phyloP scores from a whole-genome alignment of 2,329 filamentous ascomycete species.

The Cadophora sp. region DNA sequence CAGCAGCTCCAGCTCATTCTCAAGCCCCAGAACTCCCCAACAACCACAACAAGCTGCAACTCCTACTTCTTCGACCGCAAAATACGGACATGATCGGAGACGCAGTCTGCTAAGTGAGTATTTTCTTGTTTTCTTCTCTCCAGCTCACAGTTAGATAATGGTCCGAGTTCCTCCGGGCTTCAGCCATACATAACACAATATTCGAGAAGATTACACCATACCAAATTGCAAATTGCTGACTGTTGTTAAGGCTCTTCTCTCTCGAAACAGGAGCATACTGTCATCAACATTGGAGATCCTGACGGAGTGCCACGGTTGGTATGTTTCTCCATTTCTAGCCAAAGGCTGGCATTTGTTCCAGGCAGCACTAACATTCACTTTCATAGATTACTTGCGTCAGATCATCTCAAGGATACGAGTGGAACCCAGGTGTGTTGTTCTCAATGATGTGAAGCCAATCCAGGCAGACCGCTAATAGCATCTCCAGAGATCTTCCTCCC shows the following conservation, averaged over 20 bases:
- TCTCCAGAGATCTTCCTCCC: constrained; percentile 78
- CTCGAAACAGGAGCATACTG: constrained; percentile 77
- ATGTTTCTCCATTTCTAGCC: constrained; percentile 45
- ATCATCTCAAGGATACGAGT: constrained; percentile 80
- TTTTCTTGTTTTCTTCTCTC: constrained; percentile 28
- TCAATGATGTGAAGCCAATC: background rate
- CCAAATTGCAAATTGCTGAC: constrained; percentile 42
- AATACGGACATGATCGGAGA: constrained; percentile 59
- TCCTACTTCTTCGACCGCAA: constrained; percentile 47
- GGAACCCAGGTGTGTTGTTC: constrained; percentile 72
- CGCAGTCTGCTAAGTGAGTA: constrained; percentile 67
- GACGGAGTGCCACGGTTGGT: constrained; percentile 77
- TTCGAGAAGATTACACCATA: constrained; percentile 6
- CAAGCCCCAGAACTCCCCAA: constrained; percentile 59
- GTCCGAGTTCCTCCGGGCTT: constrained; percentile 16
- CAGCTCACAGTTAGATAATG: background rate
- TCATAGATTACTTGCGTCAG: constrained; percentile 79
- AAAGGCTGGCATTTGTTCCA: constrained; percentile 22
- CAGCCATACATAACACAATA: constrained; percentile 15
- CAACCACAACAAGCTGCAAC: constrained; percentile 51
- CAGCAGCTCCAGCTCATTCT: constrained; percentile 63
- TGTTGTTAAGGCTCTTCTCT: constrained; percentile 68
- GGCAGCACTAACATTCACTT: constrained; percentile 28
- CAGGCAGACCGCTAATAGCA: constrained; percentile 16
- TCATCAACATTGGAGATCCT: constrained; percentile 78